Base-by-base conservation (phyloP, 2,329 filamentous ascomycete genomes). In the Sporothrix dimorphospora region DNA sequence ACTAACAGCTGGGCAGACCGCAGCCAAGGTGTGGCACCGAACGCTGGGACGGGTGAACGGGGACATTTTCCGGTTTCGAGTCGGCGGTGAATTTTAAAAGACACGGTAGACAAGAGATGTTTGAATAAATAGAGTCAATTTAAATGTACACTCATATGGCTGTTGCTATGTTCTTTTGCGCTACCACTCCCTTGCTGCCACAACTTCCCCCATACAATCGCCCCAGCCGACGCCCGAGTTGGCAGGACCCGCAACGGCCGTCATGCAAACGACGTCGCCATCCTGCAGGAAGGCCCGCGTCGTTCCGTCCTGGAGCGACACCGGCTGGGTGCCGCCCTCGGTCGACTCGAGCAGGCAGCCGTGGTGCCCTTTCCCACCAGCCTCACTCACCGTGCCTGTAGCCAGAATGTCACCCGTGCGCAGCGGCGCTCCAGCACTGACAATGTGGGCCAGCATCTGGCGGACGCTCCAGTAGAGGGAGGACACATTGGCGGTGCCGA, bases 381-480 rank as follows among this genome's bases (percentile, higher is more conserved):
- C 79, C 3, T 84, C 84, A 75, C 83, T 85, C 76, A 96, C 95
- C 0, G 93, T 96, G 2, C 93, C 93, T 1, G 91, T 93, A 1
- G 92, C 93, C 12, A 97, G 81, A 47, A 96, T 79, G 78, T 97
- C 93, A 55, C 93, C 93, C 0, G 89, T 85, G 2, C 89, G 86
- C 81, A 96, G 86, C 8, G 90, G 89, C 80, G 93, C 96, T 5
- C 93, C 93, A 0, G 53, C 53, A 19, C 53, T 57, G 89, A 91
- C 72, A 93, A 87, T 3, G 91, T 96, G 93, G 0, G 92, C 88
- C 42, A 96, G 83, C 92, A 95, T 94, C 78, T 96, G 93, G 0
- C 91, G 87, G 82, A 94, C 96, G 0, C 92, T 94, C 86, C 90
- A 97, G 67, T 84, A 80, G 75, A 85, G 87, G 12, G 89, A 87